These are phyloP conservation scores for Candida odintsovae DNA, from an alignment of 805 yeast species.

Conservation along the genomic window DNA sequence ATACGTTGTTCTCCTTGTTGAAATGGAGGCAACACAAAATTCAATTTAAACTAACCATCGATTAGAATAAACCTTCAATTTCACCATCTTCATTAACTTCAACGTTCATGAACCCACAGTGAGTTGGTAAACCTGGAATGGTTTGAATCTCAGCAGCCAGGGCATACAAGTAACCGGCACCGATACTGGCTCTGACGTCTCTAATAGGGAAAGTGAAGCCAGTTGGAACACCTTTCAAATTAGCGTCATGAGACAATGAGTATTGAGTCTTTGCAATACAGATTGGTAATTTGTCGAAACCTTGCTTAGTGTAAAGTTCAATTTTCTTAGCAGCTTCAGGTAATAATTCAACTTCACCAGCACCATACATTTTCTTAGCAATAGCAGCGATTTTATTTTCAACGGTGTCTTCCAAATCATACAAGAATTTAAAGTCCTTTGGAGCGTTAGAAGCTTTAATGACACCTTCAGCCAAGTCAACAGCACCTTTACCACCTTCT, in stretches of 20 bases:
- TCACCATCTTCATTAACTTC: constrained; percentile 88
- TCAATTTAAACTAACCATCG: not conserved
- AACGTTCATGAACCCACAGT: constrained; percentile 94
- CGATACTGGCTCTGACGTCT: constrained; percentile 90
- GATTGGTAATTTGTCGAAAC: constrained; percentile 85
- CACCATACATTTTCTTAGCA: constrained; percentile 91
- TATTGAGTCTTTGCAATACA: constrained; percentile 98
- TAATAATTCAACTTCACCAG: constrained; percentile 72
- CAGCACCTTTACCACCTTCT: constrained; percentile 89
- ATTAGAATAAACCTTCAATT: constrained; percentile 63
- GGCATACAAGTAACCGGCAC: constrained; percentile 96
- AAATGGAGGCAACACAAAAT: not conserved
- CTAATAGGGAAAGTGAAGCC: constrained; percentile 92
- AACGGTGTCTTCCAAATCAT: constrained; percentile 64
- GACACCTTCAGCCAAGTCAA: constrained; percentile 79
- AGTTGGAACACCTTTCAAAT: constrained; percentile 89
- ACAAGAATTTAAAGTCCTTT: constrained; percentile 53
- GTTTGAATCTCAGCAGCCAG: constrained; percentile 96
- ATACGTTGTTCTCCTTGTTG: not conserved
- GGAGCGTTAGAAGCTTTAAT: constrained; percentile 58
- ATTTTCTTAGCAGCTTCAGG: constrained; percentile 78
- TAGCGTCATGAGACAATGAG: constrained; percentile 90
- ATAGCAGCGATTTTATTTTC: constrained; percentile 76
- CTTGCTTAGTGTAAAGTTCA: constrained; percentile 77
- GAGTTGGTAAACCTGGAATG: constrained; percentile 94